Base-by-base conservation (phyloP, 305 asterid species). In the Ilex paraguariensis region DNA sequence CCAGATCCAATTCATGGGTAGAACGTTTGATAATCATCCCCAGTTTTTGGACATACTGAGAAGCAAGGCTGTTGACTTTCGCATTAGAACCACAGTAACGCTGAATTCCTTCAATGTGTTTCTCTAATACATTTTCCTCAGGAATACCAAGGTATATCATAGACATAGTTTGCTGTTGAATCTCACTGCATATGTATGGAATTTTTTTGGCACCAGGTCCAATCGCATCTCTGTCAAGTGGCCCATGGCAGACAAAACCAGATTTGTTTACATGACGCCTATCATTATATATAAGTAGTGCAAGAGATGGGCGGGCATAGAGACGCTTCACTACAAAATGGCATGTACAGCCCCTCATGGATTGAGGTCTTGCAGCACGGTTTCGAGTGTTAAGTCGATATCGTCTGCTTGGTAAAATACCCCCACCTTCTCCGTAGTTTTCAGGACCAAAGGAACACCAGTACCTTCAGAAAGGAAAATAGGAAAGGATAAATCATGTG, bases 371-470 rank as follows among this genome's bases (percentile, higher is more conserved):
- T 70, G 98, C 96, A 57, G 98, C 98, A 67, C 98, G 96, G 65
- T 92, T 92, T 65, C 97, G 84, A 64, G 98, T 89, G 82, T 92
- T 92, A 28, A 92, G 76, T 30, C 96, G 76, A 67, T 85, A 92
- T 74, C 86, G 83, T 69, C 98, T 75, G 68, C 98, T 92, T n/a
- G 96, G 96, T 68, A 92, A 78, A 72, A 86, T 85, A 70, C 82
- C 75, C 57, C 98, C 97, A 49, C 97, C 98, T 84, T 92, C 97
- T 57, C 98, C 98, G 63, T 89, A 89, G 73, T 89, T 92, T 77
- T 92, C 98, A 39, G 98, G 98, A 67, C 98, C 98, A 79, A 92
- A 92, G 30, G 98, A 92, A 77, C 98, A 92, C 98, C 98, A 92
- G 70, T 92, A 92, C 87, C 98, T 92, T 52, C 30, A 52, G 30